These are phyloP conservation scores for Datisca glomerata DNA, from an alignment of 306 rosid species.

Conservation along the genomic window DNA sequence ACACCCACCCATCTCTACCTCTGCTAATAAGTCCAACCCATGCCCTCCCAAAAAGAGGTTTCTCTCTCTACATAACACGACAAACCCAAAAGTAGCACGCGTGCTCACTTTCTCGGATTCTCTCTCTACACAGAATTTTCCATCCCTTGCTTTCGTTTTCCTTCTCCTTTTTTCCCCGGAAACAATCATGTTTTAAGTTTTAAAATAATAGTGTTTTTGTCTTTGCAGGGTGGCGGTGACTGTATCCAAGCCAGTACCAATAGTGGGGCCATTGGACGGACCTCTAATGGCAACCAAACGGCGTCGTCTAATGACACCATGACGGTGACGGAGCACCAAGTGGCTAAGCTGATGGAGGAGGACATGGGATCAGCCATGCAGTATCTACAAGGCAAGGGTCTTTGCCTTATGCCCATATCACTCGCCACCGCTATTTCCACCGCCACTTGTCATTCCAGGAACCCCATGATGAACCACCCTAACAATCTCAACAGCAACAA, in stretches of 20 bases:
- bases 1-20: too few species aligned
- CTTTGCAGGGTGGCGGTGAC: conserved; percentile 55
- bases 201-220: too few species aligned
- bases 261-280: conserved; percentile 17
- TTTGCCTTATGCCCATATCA: conserved; percentile 97
- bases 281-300: conserved; percentile 24
- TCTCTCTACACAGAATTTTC: too few species aligned
- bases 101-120: too few species aligned
- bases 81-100: too few species aligned
- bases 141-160: too few species aligned
- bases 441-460: conserved; percentile 68
- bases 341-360: conserved; percentile 83
- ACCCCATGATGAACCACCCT: conserved; percentile 30
- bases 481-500: too few species aligned
- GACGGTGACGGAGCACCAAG: conserved; percentile 76
- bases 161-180: too few species aligned
- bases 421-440: conserved; percentile 83
- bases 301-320: conserved; percentile 47
- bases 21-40: too few species aligned
- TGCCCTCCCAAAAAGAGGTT: too few species aligned
- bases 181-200: too few species aligned
- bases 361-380: conserved; percentile 99
- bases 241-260: conserved; percentile 32
- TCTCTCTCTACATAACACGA: too few species aligned
- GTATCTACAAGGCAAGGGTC: conserved; percentile 89